Evolutionary conservation across 129 eudicot species (phyloP).

Genomic region (Deinandra increscens): DNA sequence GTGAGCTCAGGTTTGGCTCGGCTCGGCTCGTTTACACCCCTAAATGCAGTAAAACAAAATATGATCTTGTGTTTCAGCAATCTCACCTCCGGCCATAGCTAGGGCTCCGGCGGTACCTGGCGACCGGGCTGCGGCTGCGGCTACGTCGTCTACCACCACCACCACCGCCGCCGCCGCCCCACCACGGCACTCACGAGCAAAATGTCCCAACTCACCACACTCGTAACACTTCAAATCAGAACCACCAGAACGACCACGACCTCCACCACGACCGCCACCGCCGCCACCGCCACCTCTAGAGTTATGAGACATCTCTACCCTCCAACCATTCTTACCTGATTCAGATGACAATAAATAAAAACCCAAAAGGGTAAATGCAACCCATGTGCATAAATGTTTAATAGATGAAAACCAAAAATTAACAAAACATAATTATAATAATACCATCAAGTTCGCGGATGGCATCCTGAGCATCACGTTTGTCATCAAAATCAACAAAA

Average conservation of each 20-base stretch:
- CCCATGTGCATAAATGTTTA: background rate
- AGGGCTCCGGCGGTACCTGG: conserved; percentile 89
- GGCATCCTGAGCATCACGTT: conserved; percentile 91
- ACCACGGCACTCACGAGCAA: conserved; percentile 95
- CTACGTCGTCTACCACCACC: conserved; percentile 84
- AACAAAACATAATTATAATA: background rate
- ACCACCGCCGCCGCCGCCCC: conserved; percentile 74
- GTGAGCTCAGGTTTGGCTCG: too few species aligned
- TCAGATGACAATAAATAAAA: background rate
- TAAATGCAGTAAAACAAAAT: background rate
- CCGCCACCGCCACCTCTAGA: conserved; percentile 79
- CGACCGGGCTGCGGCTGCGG: conserved; percentile 75
- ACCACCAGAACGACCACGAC: conserved; percentile 93
- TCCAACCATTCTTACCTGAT: conserved; percentile 97
- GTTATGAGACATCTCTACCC: conserved; percentile 95
- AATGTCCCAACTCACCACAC: conserved; percentile 98
- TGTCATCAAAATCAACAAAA: conserved; percentile 88
- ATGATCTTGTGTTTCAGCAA: conserved; percentile 17
- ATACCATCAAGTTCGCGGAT: conserved; percentile 87
- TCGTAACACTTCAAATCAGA: conserved; percentile 96
- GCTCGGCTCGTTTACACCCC: too few species aligned
- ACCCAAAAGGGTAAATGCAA: background rate
- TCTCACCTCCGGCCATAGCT: conserved; percentile 93
- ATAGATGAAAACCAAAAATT: background rate
- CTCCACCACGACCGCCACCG: conserved; percentile 73